Evolutionary conservation across 352 stramenopile genomes (phyloP).

Genomic region (Phytophthora constricta): DNA sequence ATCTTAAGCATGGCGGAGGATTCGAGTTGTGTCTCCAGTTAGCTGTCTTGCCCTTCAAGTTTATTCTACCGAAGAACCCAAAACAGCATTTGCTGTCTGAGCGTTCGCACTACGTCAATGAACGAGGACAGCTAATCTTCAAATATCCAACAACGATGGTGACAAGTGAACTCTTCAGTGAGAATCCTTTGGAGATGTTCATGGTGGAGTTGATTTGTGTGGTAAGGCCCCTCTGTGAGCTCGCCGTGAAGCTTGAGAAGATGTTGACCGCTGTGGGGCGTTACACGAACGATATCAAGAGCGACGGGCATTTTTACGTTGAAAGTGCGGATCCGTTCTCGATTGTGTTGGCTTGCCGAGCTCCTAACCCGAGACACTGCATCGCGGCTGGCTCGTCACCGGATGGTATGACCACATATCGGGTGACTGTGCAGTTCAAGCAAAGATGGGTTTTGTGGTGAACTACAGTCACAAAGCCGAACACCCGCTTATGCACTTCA

Average conservation of each 20-base stretch:
- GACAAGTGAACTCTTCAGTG: constrained; percentile 73
- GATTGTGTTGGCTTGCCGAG: constrained; percentile 78
- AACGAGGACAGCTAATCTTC: constrained; percentile 80
- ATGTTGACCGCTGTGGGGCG: constrained; percentile 66
- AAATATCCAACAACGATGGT: constrained; percentile 76
- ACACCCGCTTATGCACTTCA: constrained; percentile 87
- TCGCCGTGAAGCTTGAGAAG: constrained; percentile 82
- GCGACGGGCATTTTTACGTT: constrained; percentile 83
- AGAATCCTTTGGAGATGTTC: constrained; percentile 87
- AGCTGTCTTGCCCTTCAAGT: constrained; percentile 66
- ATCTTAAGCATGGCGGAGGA: constrained; percentile 76
- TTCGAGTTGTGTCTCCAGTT: constrained; percentile 85
- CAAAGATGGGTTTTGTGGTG: constrained; percentile 88
- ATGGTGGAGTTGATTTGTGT: constrained; percentile 90
- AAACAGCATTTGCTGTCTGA: constrained; percentile 69
- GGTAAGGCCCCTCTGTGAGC: constrained; percentile 85
- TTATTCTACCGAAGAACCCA: constrained; percentile 65
- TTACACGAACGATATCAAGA: constrained; percentile 80
- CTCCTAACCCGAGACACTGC: constrained; percentile 72
- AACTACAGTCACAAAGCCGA: constrained; percentile 90
- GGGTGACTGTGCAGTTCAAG: constrained; percentile 86
- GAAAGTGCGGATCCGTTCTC: constrained; percentile 86
- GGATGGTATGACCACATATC: constrained; percentile 80
- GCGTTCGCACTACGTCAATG: constrained; percentile 75
- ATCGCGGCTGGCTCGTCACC: constrained; percentile 75